phyloP scores from a whole-genome alignment of 2,329 filamentous ascomycete species.

The Ampelomyces quisqualis region DNA sequence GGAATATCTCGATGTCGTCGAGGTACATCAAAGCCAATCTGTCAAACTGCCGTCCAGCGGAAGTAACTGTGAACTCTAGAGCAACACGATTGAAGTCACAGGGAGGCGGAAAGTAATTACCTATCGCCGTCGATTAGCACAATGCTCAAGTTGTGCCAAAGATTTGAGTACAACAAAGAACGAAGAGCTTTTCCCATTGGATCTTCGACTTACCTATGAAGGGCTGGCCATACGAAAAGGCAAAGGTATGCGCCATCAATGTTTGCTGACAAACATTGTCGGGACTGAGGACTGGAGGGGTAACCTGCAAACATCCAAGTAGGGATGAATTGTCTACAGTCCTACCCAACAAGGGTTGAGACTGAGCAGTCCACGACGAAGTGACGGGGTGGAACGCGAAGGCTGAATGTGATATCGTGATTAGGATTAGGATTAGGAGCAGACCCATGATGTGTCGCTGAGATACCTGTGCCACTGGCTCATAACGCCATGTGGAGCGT shows the following conservation, averaged over 20 bases:
- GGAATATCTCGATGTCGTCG: constrained; percentile 76
- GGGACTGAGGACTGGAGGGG: constrained; percentile 63
- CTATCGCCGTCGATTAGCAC: constrained; percentile 42
- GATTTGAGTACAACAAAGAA: neutral
- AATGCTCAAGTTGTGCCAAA: too few species aligned
- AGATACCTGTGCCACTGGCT: constrained; percentile 10
- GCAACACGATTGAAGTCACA: constrained; percentile 73
- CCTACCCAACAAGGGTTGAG: constrained; percentile 20
- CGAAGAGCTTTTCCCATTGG: too few species aligned
- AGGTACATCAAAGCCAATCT: constrained; percentile 74
- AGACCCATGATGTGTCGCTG: constrained; percentile 13
- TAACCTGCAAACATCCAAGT: constrained; percentile 68
- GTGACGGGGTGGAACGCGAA: constrained; percentile 22
- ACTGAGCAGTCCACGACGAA: constrained; percentile 15
- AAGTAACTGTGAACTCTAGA: constrained; percentile 74
- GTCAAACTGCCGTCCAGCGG: constrained; percentile 72
- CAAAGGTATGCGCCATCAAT: constrained; percentile 73
- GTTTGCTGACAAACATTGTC: constrained; percentile 52
- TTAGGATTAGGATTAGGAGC: constrained; percentile 39
- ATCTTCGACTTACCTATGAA: constrained; percentile 61
- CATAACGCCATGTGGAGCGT: constrained; percentile 17
- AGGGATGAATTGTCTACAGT: constrained; percentile 33
- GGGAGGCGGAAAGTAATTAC: constrained; percentile 64
- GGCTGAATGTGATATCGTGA: constrained; percentile 31
- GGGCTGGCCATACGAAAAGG: constrained; percentile 69